These are phyloP conservation scores for Melastoma malabathricum DNA, from an alignment of 345 rosid genomes.

Conservation along the genomic window DNA sequence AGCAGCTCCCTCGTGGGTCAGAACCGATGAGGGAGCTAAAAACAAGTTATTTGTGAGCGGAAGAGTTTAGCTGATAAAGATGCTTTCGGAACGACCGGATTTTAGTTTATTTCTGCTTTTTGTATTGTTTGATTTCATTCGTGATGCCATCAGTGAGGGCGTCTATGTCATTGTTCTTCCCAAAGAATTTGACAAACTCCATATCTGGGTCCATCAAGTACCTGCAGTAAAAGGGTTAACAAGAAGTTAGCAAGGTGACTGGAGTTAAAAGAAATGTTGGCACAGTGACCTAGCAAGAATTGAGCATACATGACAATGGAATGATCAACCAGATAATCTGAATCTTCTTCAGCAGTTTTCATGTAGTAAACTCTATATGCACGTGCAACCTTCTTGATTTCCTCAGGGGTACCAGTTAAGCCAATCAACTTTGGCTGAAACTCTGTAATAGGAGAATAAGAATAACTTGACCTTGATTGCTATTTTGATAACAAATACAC, in stretches of 20 bases:
- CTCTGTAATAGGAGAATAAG: conserved; percentile 27
- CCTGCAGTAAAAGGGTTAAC: conserved; percentile 26
- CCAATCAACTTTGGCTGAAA: conserved; percentile 84
- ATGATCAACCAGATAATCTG: conserved; percentile 98
- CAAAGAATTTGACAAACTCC: conserved; percentile 79
- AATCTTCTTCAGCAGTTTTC: conserved; percentile 94
- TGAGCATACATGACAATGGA: conserved; percentile 70
- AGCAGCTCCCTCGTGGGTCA: too few species aligned
- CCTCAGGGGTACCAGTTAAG: conserved; percentile 70
- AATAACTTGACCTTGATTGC: background rate
- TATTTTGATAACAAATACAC: background rate
- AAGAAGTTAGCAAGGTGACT: background rate
- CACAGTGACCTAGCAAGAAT: background rate
- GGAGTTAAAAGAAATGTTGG: background rate
- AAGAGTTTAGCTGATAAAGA: background rate
- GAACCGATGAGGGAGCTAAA: too few species aligned
- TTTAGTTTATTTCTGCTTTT: conserved; percentile 13
- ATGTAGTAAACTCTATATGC: conserved; percentile 89
- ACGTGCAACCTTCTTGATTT: conserved; percentile 71
- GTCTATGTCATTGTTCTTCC: conserved; percentile 78
- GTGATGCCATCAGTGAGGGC: conserved; percentile 61
- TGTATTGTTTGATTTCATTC: conserved; percentile 54
- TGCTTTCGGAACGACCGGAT: background rate
- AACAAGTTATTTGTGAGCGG: too few species aligned
- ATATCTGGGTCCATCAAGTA: conserved; percentile 82